These are phyloP conservation scores for Podosphaera leucotricha DNA, from an alignment of 2,329 filamentous ascomycete genomes.

Conservation along the genomic window DNA sequence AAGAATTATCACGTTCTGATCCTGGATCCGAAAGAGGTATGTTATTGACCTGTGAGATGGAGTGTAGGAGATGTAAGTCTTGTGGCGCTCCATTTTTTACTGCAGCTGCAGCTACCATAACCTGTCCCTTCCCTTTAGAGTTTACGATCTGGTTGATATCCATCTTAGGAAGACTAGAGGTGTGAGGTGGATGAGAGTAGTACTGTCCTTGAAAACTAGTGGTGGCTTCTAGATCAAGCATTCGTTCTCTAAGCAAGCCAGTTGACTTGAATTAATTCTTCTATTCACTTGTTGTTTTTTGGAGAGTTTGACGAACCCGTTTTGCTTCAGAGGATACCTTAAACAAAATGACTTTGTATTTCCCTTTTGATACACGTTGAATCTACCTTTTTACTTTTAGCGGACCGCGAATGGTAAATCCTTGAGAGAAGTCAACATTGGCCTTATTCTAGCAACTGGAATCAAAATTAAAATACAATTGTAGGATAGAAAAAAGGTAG, in stretches of 20 bases:
- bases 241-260: neutral
- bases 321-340: too few relatives aligned
- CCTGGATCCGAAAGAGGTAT: slow-evolving; percentile 15
- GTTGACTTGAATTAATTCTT: neutral
- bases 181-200: neutral
- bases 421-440: too few relatives aligned
- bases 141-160: slow-evolving; percentile 18
- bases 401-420: too few relatives aligned
- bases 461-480: too few relatives aligned
- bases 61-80: slow-evolving; percentile 16
- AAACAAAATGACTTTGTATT: too few relatives aligned
- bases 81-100: slow-evolving; percentile 11
- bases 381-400: too few relatives aligned
- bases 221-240: neutral
- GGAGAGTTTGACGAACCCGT: neutral
- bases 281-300: neutral
- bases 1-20: slow-evolving; percentile 16
- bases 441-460: too few relatives aligned
- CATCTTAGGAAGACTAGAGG: slow-evolving; percentile 7
- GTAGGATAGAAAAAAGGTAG: too few relatives aligned
- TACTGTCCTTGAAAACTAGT: neutral
- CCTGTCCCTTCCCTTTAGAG: slow-evolving; percentile 14
- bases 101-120: slow-evolving; percentile 10
- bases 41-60: slow-evolving; percentile 14
- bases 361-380: too few relatives aligned